Evolutionary conservation across 345 rosid genomes (phyloP), one percentile per base, ranked within the genome.

Genomic region (Geranium brycei): DNA sequence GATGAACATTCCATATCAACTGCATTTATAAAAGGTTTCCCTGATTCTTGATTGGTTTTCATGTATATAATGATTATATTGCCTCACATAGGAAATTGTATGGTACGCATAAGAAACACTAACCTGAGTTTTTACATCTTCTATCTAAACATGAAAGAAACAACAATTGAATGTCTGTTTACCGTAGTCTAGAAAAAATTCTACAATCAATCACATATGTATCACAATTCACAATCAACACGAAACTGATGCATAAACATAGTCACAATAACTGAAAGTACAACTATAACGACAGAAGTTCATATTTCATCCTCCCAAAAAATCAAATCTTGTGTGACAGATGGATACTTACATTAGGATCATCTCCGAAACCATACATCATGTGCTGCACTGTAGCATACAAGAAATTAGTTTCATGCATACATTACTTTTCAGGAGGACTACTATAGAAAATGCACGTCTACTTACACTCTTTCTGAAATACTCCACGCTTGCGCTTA

Each of bases 291-390:
- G 11, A 13, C 53, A 13, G 53, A 47, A 47, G 12, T 47, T 6
- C 12, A 11, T 11, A 47, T 47, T 8, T 47, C 11, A 13, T 47
- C 11, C 41, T 35, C 41, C 10, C 1, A 4, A 35, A 1, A 35
- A 35, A 4, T 1, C 10, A 7, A 35, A 35, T 4, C 7, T 4
- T 4, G 41, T 3, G 41, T 35, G 41, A 60, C 30, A 31, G 19
- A 57, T 19, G 7, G 56, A 7, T 41, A 69, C 93, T 82, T 79
- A 87, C 91, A 71, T 87, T 90, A 60, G 83, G 75, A 67, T 92
- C 97, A 68, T 92, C 97, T 13, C 99, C 95, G 31, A 88, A 90
- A 30, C 97, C 97, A 77, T 83, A 90, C 95, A 93, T 88, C 97
- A 88, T 93, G 71, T 88, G 99, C 78, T 83, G 96, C 85, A 93